phyloP scores from a whole-genome alignment of 352 stramenopile species.

The Phytophthora melonis region DNA sequence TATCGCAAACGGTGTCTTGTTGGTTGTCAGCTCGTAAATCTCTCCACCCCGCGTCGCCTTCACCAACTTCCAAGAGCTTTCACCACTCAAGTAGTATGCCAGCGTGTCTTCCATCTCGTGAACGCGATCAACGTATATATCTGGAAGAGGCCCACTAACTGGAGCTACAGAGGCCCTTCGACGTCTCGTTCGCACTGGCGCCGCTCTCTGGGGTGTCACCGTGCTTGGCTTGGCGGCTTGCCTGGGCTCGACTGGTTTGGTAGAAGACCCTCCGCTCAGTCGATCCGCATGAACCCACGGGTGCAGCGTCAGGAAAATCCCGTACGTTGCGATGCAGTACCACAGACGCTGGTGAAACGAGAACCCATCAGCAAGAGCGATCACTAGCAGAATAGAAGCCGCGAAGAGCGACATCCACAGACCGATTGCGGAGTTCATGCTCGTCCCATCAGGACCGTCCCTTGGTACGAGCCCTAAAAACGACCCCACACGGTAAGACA shows the following conservation, averaged over 20 bases:
- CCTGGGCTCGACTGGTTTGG: not conserved
- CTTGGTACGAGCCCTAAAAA: conserved; percentile 38
- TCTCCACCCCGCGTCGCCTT: conserved; percentile 40
- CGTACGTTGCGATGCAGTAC: conserved; percentile 58
- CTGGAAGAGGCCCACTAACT: conserved; percentile 23
- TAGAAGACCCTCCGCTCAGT: not conserved
- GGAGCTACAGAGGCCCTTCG: not conserved
- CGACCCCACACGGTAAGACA: conserved; percentile 33
- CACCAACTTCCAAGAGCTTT: conserved; percentile 53
- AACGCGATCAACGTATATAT: conserved; percentile 32
- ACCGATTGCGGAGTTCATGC: conserved; percentile 51
- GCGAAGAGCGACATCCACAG: conserved; percentile 70
- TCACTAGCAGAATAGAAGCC: conserved; percentile 55
- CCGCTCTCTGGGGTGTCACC: conserved; percentile 1
- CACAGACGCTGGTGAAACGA: conserved; percentile 55
- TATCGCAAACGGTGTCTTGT: conserved; percentile 49
- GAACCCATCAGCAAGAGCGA: conserved; percentile 52
- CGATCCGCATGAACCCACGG: conserved; percentile 54
- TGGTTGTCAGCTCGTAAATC: conserved; percentile 59
- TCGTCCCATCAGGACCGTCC: conserved; percentile 21
- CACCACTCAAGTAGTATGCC: conserved; percentile 48
- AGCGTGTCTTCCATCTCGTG: conserved; percentile 38
- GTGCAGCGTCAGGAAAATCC: conserved; percentile 62
- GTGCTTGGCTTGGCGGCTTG: conserved; percentile 5
- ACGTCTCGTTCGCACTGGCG: not conserved